phyloP scores from a whole-genome alignment of 2,329 filamentous ascomycete genomes.

The Lecanosticta acicola region DNA sequence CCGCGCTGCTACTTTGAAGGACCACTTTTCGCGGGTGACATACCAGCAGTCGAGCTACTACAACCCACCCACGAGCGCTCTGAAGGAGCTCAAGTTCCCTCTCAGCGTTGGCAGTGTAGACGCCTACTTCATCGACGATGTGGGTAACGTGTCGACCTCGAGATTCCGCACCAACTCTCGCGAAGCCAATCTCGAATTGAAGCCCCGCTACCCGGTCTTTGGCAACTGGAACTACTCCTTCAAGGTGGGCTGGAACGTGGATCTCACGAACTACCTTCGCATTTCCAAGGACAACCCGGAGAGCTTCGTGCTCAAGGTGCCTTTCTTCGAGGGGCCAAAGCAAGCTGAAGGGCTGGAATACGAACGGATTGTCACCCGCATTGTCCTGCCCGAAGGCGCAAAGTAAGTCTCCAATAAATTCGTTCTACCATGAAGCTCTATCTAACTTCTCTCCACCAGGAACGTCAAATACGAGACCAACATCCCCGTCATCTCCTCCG shows the following conservation, averaged over 20 bases:
- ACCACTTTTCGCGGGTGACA: slow-evolving; percentile 46
- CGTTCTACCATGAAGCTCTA: slow-evolving; percentile 8
- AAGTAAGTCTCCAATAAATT: slow-evolving; percentile 52
- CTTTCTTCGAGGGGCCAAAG: slow-evolving; percentile 89
- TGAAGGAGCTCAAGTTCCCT: slow-evolving; percentile 76
- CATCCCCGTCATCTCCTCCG: slow-evolving; percentile 61
- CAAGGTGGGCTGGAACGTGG: slow-evolving; percentile 90
- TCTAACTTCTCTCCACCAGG: slow-evolving; percentile 40
- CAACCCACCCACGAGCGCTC: slow-evolving; percentile 68
- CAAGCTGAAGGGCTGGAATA: slow-evolving; percentile 82
- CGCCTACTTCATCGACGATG: slow-evolving; percentile 91
- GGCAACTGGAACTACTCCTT: slow-evolving; percentile 98
- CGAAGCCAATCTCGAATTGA: slow-evolving; percentile 72
- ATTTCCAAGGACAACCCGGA: slow-evolving; percentile 53
- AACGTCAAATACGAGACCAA: slow-evolving; percentile 73
- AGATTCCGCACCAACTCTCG: slow-evolving; percentile 67
- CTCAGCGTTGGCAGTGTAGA: slow-evolving; percentile 74
- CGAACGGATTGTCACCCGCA: slow-evolving; percentile 68
- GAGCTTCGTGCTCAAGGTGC: slow-evolving; percentile 80
- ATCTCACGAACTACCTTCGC: slow-evolving; percentile 71
- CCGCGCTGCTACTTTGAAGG: slow-evolving; percentile 66
- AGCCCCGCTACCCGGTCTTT: slow-evolving; percentile 92
- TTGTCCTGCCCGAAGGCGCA: slow-evolving; percentile 87
- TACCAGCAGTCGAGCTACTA: slow-evolving; percentile 49
- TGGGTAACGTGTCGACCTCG: slow-evolving; percentile 95